phyloP scores from a whole-genome alignment of 768 basidiomycete genomes.

The Xerocomellus amylosporus region DNA sequence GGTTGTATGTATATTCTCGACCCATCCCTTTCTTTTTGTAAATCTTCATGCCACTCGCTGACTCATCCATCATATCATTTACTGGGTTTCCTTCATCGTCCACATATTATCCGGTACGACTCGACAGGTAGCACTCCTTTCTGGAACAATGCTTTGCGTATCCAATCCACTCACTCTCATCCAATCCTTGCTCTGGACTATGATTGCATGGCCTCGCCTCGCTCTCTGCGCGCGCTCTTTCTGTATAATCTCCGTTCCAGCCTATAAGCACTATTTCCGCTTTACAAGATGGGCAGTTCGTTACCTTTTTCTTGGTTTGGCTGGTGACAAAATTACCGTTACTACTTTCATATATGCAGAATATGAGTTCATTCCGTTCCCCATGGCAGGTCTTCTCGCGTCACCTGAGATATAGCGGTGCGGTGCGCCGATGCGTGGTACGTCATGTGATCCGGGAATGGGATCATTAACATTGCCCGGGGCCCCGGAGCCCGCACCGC shows the following conservation, averaged over 20 bases:
- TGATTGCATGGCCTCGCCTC: constrained; percentile 21
- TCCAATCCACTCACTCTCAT: constrained; percentile 10
- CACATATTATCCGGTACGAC: constrained; percentile 16
- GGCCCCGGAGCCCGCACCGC: not conserved
- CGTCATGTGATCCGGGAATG: constrained; percentile 26
- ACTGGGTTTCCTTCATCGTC: constrained; percentile 12
- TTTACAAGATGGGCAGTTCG: constrained; percentile 9
- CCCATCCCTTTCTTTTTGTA: constrained; percentile 17
- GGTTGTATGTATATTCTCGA: constrained; percentile 8
- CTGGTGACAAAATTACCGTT: constrained; percentile 16
- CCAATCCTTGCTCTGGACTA: constrained; percentile 28
- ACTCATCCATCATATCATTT: constrained; percentile 22
- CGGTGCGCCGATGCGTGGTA: not conserved
- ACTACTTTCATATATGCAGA: constrained; percentile 19
- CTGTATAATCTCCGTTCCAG: constrained; percentile 13
- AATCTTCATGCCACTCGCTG: constrained; percentile 15
- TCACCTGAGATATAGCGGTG: not conserved
- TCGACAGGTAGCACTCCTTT: constrained; percentile 22
- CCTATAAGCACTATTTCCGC: constrained; percentile 12
- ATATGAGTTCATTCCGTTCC: constrained; percentile 21
- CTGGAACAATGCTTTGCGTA: constrained; percentile 25
- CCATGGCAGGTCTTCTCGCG: not conserved
- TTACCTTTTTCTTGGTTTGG: constrained; percentile 23
- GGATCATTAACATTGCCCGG: too few species aligned
- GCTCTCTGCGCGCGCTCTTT: constrained; percentile 5